Evolutionary conservation across 2,329 filamentous ascomycete species (phyloP).

Genomic region (Colletotrichum spaethianum): DNA sequence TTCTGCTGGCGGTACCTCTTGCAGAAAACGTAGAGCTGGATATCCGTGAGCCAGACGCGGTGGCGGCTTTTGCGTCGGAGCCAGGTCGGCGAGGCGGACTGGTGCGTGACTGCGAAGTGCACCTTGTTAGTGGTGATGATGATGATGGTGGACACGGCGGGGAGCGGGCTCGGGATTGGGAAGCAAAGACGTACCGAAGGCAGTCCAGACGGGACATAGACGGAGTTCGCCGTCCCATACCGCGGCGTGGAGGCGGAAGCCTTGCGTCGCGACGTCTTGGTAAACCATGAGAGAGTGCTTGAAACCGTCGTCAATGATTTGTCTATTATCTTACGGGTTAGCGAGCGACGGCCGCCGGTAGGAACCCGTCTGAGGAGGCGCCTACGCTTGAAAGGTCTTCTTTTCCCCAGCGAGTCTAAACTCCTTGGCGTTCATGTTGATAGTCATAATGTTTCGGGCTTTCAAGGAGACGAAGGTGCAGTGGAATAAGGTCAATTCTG

Average conservation of each 20-base stretch:
- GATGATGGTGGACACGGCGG: not conserved
- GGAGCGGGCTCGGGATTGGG: not conserved
- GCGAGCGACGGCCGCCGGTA: not conserved
- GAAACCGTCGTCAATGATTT: constrained; percentile 69
- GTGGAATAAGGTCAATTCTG: constrained; percentile 73
- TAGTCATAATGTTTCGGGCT: constrained; percentile 61
- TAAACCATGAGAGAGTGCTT: constrained; percentile 69
- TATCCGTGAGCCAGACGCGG: constrained; percentile 66
- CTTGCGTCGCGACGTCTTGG: constrained; percentile 62
- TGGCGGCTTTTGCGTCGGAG: constrained; percentile 62
- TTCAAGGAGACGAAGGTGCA: constrained; percentile 72
- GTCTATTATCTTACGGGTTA: constrained; percentile 51
- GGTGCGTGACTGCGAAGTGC: constrained; percentile 64
- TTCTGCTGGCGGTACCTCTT: constrained; percentile 67
- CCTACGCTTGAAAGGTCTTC: constrained; percentile 71
- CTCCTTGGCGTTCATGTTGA: constrained; percentile 61
- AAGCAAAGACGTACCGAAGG: constrained; percentile 64
- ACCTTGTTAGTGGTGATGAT: not conserved
- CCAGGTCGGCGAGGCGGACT: constrained; percentile 65
- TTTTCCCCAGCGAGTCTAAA: constrained; percentile 63
- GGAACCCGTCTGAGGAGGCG: not conserved
- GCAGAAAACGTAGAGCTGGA: constrained; percentile 73
- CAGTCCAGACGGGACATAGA: constrained; percentile 74
- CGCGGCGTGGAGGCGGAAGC: constrained; percentile 69
- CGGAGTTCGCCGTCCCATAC: constrained; percentile 68